Evolutionary conservation across 1,139 yeast genomes (phyloP), one percentile per base, ranked within the genome.

Genomic region (Yamadazyma kanchanaburiensis): DNA sequence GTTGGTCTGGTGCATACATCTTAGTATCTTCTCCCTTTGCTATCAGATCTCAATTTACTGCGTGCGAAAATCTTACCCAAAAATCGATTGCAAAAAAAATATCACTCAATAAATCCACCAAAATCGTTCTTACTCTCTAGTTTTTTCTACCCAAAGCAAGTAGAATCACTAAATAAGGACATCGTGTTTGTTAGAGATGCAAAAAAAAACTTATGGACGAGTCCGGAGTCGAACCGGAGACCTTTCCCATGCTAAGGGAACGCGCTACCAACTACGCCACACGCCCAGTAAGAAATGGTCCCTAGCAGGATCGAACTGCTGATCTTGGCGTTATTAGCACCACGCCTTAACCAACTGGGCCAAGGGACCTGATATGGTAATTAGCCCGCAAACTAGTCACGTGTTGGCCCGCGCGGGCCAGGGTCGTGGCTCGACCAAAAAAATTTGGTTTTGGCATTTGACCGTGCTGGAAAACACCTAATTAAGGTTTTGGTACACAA

Each of bases 241-340:
- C 86, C 87, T 80, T 76, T 77, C 83, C 77, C 86, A 78, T 79
- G 87, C 87, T 76, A 80, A 78, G 86, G 78, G 82, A 76, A 76
- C 86, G 86, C 87, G 86, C 86, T 80, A 79, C 87, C 87, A 77
- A 80, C 87, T 80, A 74, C 86, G 87, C 87, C 86, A 80, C 85
- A 79, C 85, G 85, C 87, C 87, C 87, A 13, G 15, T 16, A 20
- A 21, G 13, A n/a, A 55, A 51, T 78, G 84, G 79, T 78, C 83
- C 82, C 83, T 77, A 74, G 83, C 85, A 74, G 85, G 84, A 77
- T 78, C 85, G 83, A 77, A 77, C 84, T 72, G 84, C 82, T 74
- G 84, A 77, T 77, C 84, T 75, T 64, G 80, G 82, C 80, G 82
- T 76, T 66, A 80, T 80, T 80, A 80, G 85, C 85, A 78, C 86